These are phyloP conservation scores for Boletus reticulatus DNA, from an alignment of 768 basidiomycete species.

Conservation along the genomic window DNA sequence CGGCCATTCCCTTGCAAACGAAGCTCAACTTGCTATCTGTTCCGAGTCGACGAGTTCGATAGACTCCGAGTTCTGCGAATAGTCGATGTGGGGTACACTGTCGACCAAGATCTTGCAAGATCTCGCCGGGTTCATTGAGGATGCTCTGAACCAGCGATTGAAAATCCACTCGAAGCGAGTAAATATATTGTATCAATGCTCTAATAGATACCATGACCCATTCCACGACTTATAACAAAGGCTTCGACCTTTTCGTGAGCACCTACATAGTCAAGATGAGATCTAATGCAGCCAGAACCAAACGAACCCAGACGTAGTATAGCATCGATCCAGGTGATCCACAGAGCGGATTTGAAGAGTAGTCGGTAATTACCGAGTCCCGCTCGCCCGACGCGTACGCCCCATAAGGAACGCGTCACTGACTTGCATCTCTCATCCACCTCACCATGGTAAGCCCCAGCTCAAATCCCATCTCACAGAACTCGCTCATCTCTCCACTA, in stretches of 20 bases:
- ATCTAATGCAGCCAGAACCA: slow-evolving; percentile 45
- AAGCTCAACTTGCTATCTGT: slow-evolving; percentile 64
- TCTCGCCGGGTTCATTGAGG: slow-evolving; percentile 89
- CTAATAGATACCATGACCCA: neutral
- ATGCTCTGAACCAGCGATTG: slow-evolving; percentile 60
- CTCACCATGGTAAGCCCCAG: slow-evolving; percentile 46
- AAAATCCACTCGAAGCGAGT: slow-evolving; percentile 2
- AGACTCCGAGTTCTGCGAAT: slow-evolving; percentile 92
- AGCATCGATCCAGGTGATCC: slow-evolving; percentile 94
- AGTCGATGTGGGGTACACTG: slow-evolving; percentile 96
- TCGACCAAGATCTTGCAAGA: slow-evolving; percentile 88
- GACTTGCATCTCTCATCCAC: slow-evolving; percentile 14
- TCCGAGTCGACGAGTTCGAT: slow-evolving; percentile 89
- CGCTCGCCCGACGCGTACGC: slow-evolving; percentile 21
- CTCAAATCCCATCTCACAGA: neutral
- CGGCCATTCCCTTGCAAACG: neutral
- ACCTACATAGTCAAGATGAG: slow-evolving; percentile 96
- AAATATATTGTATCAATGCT: slow-evolving; percentile 15
- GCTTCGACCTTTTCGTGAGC: slow-evolving; percentile 98
- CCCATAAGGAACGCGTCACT: slow-evolving; percentile 24
- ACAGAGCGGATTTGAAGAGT: slow-evolving; percentile 61
- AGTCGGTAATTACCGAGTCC: slow-evolving; percentile 22
- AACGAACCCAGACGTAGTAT: slow-evolving; percentile 52
- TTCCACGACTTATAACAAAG: too few relatives aligned
- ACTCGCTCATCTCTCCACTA: slow-evolving; percentile 2